Percentiles rank a stretch among this genome's conserved stretches.
These are phyloP conservation scores for Periconia sp. DNA, from an alignment of 2,329 filamentous ascomycete genomes.

Conservation along the genomic window DNA sequence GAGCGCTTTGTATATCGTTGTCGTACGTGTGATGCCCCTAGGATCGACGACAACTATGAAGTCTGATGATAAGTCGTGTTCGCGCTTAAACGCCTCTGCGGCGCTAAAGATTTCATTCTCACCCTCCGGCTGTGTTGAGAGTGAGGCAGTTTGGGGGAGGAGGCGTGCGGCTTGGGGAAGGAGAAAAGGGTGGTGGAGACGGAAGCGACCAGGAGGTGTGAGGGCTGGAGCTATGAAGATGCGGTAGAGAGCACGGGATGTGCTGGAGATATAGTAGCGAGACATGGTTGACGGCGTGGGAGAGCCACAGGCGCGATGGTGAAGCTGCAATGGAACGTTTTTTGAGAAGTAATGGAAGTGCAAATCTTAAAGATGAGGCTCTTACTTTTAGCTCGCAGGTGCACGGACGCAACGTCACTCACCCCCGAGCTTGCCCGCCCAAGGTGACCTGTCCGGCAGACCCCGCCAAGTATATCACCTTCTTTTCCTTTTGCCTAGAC, in stretches of 20 bases:
- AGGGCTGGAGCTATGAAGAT: conserved; percentile 46
- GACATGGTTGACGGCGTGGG: conserved; percentile 22
- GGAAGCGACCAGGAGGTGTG: conserved; percentile 17
- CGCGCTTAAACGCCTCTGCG: conserved; percentile 45
- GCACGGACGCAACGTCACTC: neutral
- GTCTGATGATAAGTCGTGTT: conserved; percentile 52
- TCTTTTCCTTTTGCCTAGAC: conserved; percentile 12
- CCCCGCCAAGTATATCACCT: conserved; percentile 9
- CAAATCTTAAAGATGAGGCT: neutral
- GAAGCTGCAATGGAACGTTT: neutral
- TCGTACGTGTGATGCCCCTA: conserved; percentile 32
- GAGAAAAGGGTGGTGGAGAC: conserved; percentile 19
- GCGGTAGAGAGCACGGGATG: conserved; percentile 46
- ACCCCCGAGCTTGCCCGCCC: neutral
- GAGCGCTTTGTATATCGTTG: conserved; percentile 43
- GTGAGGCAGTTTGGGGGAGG: conserved; percentile 16
- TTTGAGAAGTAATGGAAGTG: no score
- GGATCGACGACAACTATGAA: conserved; percentile 49
- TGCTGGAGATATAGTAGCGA: conserved; percentile 32
- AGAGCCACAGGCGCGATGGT: conserved; percentile 1
- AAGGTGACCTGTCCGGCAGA: conserved; percentile 5
- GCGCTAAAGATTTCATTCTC: conserved; percentile 26
- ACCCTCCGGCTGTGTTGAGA: conserved; percentile 22
- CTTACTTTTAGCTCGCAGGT: neutral
- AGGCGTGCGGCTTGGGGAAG: conserved; percentile 7